Conservation (phyloP, 495 filamentous ascomycete species). For the Podospora pseudopauciseta region DNA sequence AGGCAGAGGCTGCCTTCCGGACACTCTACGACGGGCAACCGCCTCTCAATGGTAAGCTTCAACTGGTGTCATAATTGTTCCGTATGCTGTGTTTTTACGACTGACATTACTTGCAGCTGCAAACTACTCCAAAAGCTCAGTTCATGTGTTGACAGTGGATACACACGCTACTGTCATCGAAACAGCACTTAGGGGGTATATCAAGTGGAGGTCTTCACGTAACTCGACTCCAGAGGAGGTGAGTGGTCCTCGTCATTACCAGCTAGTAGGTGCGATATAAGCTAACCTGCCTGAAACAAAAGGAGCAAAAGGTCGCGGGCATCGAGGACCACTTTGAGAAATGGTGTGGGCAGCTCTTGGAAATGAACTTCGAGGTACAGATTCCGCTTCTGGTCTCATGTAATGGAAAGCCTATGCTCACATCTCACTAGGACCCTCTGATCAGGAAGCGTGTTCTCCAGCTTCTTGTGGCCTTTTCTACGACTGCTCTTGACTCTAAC, state of each 20-base stretch:
- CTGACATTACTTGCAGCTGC: conserved; percentile 50
- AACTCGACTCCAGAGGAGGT: conserved; percentile 54
- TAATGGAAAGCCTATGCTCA: conserved; percentile 27
- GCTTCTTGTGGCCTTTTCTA: conserved; percentile 79
- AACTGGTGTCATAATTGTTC: not conserved
- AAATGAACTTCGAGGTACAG: conserved; percentile 65
- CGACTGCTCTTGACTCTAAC: conserved; percentile 72
- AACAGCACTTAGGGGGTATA: conserved; percentile 84
- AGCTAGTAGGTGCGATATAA: not conserved
- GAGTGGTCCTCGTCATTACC: conserved; percentile 27
- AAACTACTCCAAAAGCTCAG: conserved; percentile 76
- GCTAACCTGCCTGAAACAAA: conserved; percentile 15
- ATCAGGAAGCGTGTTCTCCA: conserved; percentile 81
- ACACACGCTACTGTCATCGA: conserved; percentile 87
- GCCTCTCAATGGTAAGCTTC: conserved; percentile 61
- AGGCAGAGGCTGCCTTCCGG: conserved; percentile 68
- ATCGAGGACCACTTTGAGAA: conserved; percentile 68
- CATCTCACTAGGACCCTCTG: conserved; percentile 60
- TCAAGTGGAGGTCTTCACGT: conserved; percentile 64
- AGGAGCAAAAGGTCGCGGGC: conserved; percentile 58
- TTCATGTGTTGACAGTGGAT: conserved; percentile 74
- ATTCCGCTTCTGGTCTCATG: not conserved
- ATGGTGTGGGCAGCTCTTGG: conserved; percentile 75
- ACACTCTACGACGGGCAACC: conserved; percentile 69
- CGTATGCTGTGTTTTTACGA: not conserved